Evolutionary conservation across 108 stramenopile species (phyloP), one percentile per base, ranked within the genome.

Genomic region (Schizochytrium sp.): DNA sequence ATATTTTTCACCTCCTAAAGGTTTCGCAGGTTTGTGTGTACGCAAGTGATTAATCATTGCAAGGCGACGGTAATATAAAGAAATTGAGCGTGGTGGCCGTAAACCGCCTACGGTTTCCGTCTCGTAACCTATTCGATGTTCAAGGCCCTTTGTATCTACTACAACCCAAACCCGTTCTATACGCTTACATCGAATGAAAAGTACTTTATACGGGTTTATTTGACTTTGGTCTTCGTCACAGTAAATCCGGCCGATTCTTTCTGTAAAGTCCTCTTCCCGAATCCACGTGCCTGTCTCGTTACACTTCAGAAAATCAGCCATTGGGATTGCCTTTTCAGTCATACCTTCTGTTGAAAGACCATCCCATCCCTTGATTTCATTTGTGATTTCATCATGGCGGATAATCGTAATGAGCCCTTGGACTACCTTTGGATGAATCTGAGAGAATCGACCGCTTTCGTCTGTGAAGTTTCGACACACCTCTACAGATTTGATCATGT

Each of bases 351-450:
- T 8, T 38, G 45, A 17, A 8, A 83, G 28, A 53, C 76, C 76
- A 50, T 83, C 76, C 45, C 47, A 83, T 7, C 76, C 76, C 76
- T 83, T 83, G 53, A 83, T 83, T 40, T 83, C 76, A 28, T 83
- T 83, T n/a, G 50, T 49, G 50, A 83, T 55, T 53, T 83, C 76
- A 42, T 83, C 76, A n/a, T 83, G 76, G 5, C 76, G 76, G n/a
- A 53, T 83, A 10, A 83, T 55, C 5, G 76, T 83, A 1, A 83
- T n/a, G 8, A 83, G 76, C 45, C 53, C 76, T 12, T 47, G 45
- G 45, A 83, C 76, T 2, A 13, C 13, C 1, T 83, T 83, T 0
- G 76, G 50, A 10, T 83, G 76, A 2, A 55, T 13, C 47, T 83
- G 47, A 1, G 1, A 47, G 44, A 69, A 12, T 7, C 64, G 64